Conservation (phyloP, 352 stramenopile genomes). For the Thalassiosira exigua region DNA sequence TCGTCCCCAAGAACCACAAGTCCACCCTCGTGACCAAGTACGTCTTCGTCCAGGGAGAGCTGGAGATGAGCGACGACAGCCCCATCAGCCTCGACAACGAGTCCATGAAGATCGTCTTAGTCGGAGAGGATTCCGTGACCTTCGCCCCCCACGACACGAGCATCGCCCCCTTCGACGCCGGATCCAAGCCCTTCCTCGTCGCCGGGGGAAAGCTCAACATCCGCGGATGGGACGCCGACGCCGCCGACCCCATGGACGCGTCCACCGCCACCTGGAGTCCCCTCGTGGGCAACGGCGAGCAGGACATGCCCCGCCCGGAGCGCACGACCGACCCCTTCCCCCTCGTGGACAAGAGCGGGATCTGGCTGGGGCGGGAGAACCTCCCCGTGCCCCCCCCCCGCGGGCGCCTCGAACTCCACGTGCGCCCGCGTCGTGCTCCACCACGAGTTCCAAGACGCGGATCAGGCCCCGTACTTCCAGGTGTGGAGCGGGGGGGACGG, state of each 20-base stretch:
- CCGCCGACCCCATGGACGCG: not conserved
- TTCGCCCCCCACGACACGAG: conserved; percentile 55
- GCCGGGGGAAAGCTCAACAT: conserved; percentile 63
- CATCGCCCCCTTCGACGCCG: conserved; percentile 43
- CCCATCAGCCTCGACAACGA: conserved; percentile 43
- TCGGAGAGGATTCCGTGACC: conserved; percentile 1
- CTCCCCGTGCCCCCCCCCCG: not conserved
- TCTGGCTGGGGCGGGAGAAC: not conserved
- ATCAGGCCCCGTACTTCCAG: too few relatives aligned
- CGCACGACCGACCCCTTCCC: not conserved
- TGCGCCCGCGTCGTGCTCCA: conserved; percentile 38
- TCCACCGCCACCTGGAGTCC: conserved; percentile 35
- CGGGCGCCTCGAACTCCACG: not conserved
- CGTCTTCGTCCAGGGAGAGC: conserved; percentile 68
- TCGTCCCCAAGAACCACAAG: conserved; percentile 53
- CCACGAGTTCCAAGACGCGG: conserved; percentile 47
- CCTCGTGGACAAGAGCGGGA: too few relatives aligned
- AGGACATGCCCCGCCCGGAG: conserved; percentile 23
- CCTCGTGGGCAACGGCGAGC: conserved; percentile 4
- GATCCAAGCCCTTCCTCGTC: conserved; percentile 63
- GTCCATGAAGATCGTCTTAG: conserved; percentile 59
- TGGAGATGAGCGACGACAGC: conserved; percentile 66
- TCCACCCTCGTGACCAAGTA: conserved; percentile 60
- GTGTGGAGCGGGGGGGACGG: conserved; percentile 43
- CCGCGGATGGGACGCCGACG: conserved; percentile 39